Evolutionary conservation across 768 basidiomycete genomes (phyloP).

Genomic region (Boletus eberwhitei): DNA sequence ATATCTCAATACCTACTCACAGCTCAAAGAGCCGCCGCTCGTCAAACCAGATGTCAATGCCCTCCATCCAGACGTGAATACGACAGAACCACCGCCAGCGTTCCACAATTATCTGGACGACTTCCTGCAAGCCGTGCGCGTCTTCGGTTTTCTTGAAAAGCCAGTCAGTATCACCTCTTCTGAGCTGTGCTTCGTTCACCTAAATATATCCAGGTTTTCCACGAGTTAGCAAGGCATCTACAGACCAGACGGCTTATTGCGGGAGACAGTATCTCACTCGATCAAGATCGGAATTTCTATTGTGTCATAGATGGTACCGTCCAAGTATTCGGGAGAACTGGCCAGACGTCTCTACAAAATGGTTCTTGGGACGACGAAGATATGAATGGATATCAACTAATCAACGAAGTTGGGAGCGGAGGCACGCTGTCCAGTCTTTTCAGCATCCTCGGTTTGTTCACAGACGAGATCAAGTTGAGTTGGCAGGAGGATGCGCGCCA

Average conservation of each 20-base stretch:
- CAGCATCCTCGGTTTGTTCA: constrained; percentile 95
- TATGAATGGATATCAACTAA: constrained; percentile 92
- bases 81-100: constrained; percentile 63
- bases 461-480: constrained; percentile 87
- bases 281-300: constrained; percentile 93
- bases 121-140: constrained; percentile 91
- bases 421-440: constrained; percentile 95
- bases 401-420: constrained; percentile 95
- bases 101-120: constrained; percentile 98
- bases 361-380: constrained; percentile 78
- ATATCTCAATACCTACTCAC: constrained; percentile 71
- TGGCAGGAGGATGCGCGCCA: constrained; percentile 70
- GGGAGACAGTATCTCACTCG: constrained; percentile 88
- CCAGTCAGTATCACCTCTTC: constrained; percentile 53
- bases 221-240: constrained; percentile 93
- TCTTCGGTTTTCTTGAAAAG: constrained; percentile 96
- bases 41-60: constrained; percentile 81
- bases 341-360: constrained; percentile 46
- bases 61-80: constrained; percentile 89
- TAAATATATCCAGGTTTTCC: constrained; percentile 66
- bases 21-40: constrained; percentile 77
- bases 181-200: neutral
- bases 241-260: constrained; percentile 95
- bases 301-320: constrained; percentile 98
- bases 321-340: constrained; percentile 82